Evolutionary conservation across 305 asterid species (phyloP), one percentile per base, ranked within the genome.

Genomic region (Fraxinus baroniana): DNA sequence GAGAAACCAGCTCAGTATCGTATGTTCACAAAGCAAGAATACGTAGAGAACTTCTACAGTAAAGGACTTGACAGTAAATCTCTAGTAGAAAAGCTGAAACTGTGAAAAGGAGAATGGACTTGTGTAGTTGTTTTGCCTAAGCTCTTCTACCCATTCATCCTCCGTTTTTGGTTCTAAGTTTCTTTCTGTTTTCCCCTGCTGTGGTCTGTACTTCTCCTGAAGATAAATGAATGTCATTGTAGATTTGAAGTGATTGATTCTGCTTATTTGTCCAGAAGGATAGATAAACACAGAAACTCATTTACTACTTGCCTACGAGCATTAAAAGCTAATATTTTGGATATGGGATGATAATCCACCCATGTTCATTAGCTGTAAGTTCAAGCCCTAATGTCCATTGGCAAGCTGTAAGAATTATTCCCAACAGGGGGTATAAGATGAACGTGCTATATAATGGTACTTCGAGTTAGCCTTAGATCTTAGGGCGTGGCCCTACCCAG

Each of bases 11-110:
- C 73, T 66, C 17, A 66, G 73, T 66, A 66, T 9, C 73, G 73
- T 10, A 2, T 0, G 8, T 22, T 66, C 36, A 26, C 73, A 66
- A 66, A 66, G 73, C 73, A 66, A 66, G 73, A 66, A 12, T 66
- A 66, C 33, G n/a, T 24, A 66, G 73, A 66, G 35, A 66, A 66
- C 73, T 66, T 66, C 73, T 66, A 66, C 33, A 66, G 73, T 66
- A 66, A 66, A 66, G 73, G 73, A 24, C 73, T 66, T 10, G 73
- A 66, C 35, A 66, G 73, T 10, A 66, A 66, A 66, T 66, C 73
- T 26, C 73, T 66, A 12, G 35, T 66, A 66, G 73, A 66, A 66
- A 66, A 66, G 17, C 36, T 66, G 36, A 66, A 66, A 66, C 36
- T 66, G 73, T 66, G 73, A 66, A 22, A 66, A 66, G 73, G 33